Base-by-base conservation (phyloP, 108 stramenopile genomes). In the Skeletonema costatum region DNA sequence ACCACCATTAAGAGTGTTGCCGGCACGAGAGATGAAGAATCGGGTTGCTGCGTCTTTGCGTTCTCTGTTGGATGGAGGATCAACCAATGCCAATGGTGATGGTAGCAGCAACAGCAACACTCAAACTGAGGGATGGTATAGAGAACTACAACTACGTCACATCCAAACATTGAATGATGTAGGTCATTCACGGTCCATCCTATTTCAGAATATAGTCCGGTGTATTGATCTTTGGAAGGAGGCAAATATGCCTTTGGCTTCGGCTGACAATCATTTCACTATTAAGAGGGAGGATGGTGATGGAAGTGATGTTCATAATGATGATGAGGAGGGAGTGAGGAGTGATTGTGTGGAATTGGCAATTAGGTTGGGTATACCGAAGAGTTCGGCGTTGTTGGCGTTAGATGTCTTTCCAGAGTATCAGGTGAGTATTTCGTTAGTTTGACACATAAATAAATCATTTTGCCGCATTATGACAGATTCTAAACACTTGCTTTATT, bases 171-270 rank as follows among this genome's bases (percentile, higher is more conserved):
- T 86, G 53, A 75, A 72, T 56, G 82, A 86, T 71, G 69, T 78
- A 19, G 77, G 74, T 30, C 81, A 86, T 33, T 83, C 82, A 19
- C 69, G 77, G 13, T 75, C 74, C 0, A 83, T 78, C 11, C 53
- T 86, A 3, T 60, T 72, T 59, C 81, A 83, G 38, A 73, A 85
- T 73, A 77, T 85, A 71, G 77, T 84, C 2, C 61, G 84, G n/a
- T 87, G 84, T 73, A 75, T 87, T 76, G 87, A 87, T 63, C 58
- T 87, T n/a, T 87, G 87, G 87, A 87, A 87, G 60, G 87, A 87
- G 77, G 78, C 87, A 10, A 71, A 71, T 38, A 46, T 87, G 39
- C 81, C 81, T 39, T 56, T 68, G 19, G 70, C 83, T 42, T 41
- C 81, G 38, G 51, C 69, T 48, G 76, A 63, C 33, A 41, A 77